A percentile compares a stretch with the other conserved stretches of the same genome.
These are phyloP conservation scores for sorghum (Sorghum bicolor) DNA, from an alignment of 176 grass and related monocot genomes.

Conservation along the genomic window DNA sequence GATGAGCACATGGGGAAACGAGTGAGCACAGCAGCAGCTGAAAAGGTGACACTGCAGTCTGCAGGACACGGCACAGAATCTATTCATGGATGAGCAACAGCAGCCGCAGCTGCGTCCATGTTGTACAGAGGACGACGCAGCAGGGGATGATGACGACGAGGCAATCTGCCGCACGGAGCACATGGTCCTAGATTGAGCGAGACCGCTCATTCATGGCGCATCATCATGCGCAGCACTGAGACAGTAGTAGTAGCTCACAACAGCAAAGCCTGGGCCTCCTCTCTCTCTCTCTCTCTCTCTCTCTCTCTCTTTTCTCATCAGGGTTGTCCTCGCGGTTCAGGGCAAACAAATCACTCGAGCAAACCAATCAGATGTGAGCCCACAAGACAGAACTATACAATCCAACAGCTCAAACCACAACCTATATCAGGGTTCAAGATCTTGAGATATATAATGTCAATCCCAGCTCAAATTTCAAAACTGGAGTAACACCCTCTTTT, in stretches of 20 bases:
- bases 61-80: neutral
- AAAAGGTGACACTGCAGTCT: neutral
- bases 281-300: no score
- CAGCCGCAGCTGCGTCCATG: neutral
- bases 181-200: conserved; percentile 24
- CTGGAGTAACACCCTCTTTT: neutral
- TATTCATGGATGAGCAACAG: conserved; percentile 14
- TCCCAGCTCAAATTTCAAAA: conserved; percentile 11
- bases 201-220: conserved; percentile 5
- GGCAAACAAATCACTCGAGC: neutral
- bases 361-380: neutral
- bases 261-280: neutral
- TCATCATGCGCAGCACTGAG: neutral
- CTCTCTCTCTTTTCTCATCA: neutral
- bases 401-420: neutral
- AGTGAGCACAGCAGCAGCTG: conserved; percentile 8
- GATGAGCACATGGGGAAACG: conserved; percentile 30
- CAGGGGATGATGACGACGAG: neutral
- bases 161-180: neutral
- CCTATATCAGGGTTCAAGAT: neutral
- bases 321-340: neutral
- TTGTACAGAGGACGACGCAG: neutral
- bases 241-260: neutral
- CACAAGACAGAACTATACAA: neutral
- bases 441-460: neutral